A percentile compares a stretch with the other conserved stretches of the same genome.
Conservation (phyloP, 1,284 basidiomycete species). For the Sanghuangporus weigelae region DNA sequence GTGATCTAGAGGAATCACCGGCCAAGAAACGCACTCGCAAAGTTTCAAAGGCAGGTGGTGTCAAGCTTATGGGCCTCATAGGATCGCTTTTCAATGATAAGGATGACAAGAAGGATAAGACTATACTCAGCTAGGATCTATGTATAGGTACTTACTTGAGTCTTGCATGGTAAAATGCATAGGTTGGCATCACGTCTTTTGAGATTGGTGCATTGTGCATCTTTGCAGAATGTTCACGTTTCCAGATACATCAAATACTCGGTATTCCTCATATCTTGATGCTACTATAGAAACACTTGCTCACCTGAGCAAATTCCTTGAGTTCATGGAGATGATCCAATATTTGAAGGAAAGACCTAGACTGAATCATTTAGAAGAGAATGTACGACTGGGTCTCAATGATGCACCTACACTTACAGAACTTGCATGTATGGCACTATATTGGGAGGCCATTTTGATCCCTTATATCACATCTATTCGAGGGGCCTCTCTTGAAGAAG, state of each 20-base stretch:
- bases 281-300: slow-evolving; percentile 25
- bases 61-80: slow-evolving; percentile 27
- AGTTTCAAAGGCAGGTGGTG: slow-evolving; percentile 23
- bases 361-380: slow-evolving; percentile 25
- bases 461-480: slow-evolving; percentile 23
- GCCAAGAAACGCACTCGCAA: slow-evolving; percentile 20
- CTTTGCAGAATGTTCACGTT: slow-evolving; percentile 1
- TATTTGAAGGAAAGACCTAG: slow-evolving; percentile 24
- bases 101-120: slow-evolving; percentile 29
- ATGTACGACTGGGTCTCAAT: slow-evolving; percentile 28
- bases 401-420: slow-evolving; percentile 31
- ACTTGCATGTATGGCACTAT: slow-evolving; percentile 29
- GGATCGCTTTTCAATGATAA: slow-evolving; percentile 30
- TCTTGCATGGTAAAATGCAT: not conserved
- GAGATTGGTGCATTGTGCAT: not conserved
- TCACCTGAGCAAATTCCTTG: slow-evolving; percentile 18
- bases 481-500: slow-evolving; percentile 23
- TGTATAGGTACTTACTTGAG: not conserved
- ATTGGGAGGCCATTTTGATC: slow-evolving; percentile 26
- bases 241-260: slow-evolving; percentile 27
- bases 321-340: slow-evolving; percentile 24
- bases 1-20: slow-evolving; percentile 13
- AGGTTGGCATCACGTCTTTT: slow-evolving; percentile 21
- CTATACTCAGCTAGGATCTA: slow-evolving; percentile 3
- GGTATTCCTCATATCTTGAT: slow-evolving; percentile 27